These are phyloP conservation scores for Sphenostylis stenocarpa DNA, from an alignment of 306 rosid species.

Conservation along the genomic window DNA sequence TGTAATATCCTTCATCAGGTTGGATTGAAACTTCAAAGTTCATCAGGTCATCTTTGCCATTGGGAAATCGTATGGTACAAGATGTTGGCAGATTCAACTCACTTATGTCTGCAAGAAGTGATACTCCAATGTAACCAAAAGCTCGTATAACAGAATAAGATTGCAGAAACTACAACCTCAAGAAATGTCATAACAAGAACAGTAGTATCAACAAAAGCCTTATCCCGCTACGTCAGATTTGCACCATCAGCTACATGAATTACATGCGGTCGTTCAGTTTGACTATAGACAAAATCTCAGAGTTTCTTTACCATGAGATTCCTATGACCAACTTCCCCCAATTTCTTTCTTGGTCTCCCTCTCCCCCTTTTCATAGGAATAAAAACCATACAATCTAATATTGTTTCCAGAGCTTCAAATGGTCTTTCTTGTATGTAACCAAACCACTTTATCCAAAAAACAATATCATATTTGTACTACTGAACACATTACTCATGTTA, in stretches of 20 bases:
- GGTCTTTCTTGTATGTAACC: neutral
- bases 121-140: slow-evolving; percentile 25
- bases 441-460: neutral
- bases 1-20: slow-evolving; percentile 90
- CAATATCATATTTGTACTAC: slow-evolving; percentile 11
- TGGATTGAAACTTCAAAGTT: slow-evolving; percentile 87
- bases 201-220: neutral
- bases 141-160: slow-evolving; percentile 5
- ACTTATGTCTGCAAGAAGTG: slow-evolving; percentile 69
- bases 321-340: neutral
- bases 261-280: neutral
- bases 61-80: slow-evolving; percentile 75
- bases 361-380: neutral
- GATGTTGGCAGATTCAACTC: slow-evolving; percentile 91
- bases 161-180: neutral
- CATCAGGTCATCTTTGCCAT: slow-evolving; percentile 95
- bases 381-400: neutral
- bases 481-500: slow-evolving; percentile 15
- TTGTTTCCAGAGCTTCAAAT: neutral
- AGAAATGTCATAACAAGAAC: neutral
- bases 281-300: neutral
- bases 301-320: neutral
- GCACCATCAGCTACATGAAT: neutral
- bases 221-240: neutral
- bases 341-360: neutral